Evolutionary conservation across 768 basidiomycete species (phyloP).

Genomic region (Pisolithus orientalis): DNA sequence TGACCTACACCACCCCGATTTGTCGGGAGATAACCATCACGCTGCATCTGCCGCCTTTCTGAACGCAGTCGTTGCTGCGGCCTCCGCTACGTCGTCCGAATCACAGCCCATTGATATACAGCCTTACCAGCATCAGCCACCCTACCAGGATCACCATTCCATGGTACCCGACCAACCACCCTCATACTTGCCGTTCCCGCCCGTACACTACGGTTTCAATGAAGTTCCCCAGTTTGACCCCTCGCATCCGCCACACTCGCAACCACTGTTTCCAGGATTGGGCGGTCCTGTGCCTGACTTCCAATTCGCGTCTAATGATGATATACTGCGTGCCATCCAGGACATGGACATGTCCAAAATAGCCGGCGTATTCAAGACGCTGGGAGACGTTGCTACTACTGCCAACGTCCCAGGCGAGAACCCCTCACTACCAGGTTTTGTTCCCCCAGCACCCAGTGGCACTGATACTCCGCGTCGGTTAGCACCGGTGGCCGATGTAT

Average conservation of each 20-base stretch:
- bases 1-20: conserved; percentile 17
- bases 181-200: conserved; percentile 25
- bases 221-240: conserved; percentile 23
- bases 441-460: conserved; percentile 13
- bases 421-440: conserved; percentile 11
- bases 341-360: conserved; percentile 65
- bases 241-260: conserved; percentile 14
- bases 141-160: conserved; percentile 28
- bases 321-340: conserved; percentile 67
- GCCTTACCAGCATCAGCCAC: conserved; percentile 26
- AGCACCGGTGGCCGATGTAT: conserved; percentile 34
- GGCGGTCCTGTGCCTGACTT: conserved; percentile 28
- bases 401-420: conserved; percentile 28
- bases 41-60: conserved; percentile 54
- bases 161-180: conserved; percentile 20
- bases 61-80: conserved; percentile 60
- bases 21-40: conserved; percentile 30
- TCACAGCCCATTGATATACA: conserved; percentile 23
- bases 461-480: conserved; percentile 24
- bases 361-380: conserved; percentile 55
- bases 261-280: conserved; percentile 19
- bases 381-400: conserved; percentile 52
- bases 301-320: conserved; percentile 57
- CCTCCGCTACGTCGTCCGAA: conserved; percentile 41
- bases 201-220: conserved; percentile 23